phyloP scores from a whole-genome alignment of 2,329 filamentous ascomycete species.

The Epichloe amarillans region DNA sequence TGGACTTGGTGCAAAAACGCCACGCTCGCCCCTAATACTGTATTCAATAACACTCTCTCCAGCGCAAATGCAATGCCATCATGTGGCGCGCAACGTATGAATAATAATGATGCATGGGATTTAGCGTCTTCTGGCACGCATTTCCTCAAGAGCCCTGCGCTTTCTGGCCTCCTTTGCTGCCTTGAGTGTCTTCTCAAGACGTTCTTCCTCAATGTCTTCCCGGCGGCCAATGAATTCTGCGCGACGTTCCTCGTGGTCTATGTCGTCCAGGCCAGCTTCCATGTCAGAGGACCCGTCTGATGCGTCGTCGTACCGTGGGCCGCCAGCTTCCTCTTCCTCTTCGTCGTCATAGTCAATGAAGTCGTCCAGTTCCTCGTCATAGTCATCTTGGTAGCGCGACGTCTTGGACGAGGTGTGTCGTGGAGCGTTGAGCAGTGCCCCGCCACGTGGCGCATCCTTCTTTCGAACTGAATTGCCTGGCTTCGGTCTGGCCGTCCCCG shows the following conservation, averaged over 20 bases:
- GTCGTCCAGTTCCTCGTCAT: slow-evolving; percentile 49
- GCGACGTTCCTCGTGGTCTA: slow-evolving; percentile 55
- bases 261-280: slow-evolving; percentile 62
- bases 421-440: slow-evolving; percentile 25
- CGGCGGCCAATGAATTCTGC: slow-evolving; percentile 49
- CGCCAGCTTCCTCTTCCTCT: slow-evolving; percentile 32
- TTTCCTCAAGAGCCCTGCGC: slow-evolving; percentile 25
- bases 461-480: slow-evolving; percentile 23
- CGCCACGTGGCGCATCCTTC: slow-evolving; percentile 23
- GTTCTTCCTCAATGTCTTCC: slow-evolving; percentile 54
- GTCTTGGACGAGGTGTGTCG: slow-evolving; percentile 17
- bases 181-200: slow-evolving; percentile 47
- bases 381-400: slow-evolving; percentile 41
- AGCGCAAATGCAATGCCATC: neutral
- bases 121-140: slow-evolving; percentile 19
- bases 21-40: neutral
- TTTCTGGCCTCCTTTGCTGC: slow-evolving; percentile 47
- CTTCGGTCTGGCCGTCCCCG: slow-evolving; percentile 49
- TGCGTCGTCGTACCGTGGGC: slow-evolving; percentile 38
- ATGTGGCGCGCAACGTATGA: neutral
- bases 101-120: neutral
- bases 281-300: slow-evolving; percentile 62
- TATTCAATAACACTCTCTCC: neutral
- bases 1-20: neutral
- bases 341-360: slow-evolving; percentile 50